These are phyloP conservation scores for Chlorencoelia australis DNA, from an alignment of 2,329 filamentous ascomycete species.

Conservation along the genomic window DNA sequence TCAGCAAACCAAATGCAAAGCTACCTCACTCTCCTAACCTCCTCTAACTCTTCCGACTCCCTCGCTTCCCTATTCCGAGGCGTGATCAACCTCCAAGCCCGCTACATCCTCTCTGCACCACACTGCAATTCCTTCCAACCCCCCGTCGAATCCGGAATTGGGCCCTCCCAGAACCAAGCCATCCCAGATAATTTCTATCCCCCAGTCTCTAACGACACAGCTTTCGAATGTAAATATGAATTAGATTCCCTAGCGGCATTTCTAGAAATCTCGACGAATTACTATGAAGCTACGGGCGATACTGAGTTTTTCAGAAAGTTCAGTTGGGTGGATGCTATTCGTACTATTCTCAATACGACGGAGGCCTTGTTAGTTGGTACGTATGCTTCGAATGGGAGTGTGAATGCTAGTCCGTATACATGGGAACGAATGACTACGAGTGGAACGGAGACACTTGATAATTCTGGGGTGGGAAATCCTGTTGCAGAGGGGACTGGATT, in stretches of 20 bases:
- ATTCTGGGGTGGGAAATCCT: slow-evolving; percentile 71
- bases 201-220: slow-evolving; percentile 59
- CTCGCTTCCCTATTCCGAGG: slow-evolving; percentile 60
- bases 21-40: slow-evolving; percentile 50
- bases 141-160: slow-evolving; percentile 61
- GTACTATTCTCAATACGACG: slow-evolving; percentile 58
- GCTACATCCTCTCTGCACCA: slow-evolving; percentile 58
- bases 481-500: slow-evolving; percentile 66
- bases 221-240: slow-evolving; percentile 96
- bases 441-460: slow-evolving; percentile 71
- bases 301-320: slow-evolving; percentile 61
- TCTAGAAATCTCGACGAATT: slow-evolving; percentile 70
- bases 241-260: slow-evolving; percentile 86
- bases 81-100: slow-evolving; percentile 60
- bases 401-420: slow-evolving; percentile 56
- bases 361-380: slow-evolving; percentile 64
- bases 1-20: slow-evolving; percentile 68
- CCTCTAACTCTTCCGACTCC: slow-evolving; percentile 43
- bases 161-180: slow-evolving; percentile 49
- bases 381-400: slow-evolving; percentile 48
- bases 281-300: slow-evolving; percentile 64
- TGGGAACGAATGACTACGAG: slow-evolving; percentile 65
- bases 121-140: slow-evolving; percentile 92
- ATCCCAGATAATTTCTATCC: slow-evolving; percentile 49
- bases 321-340: slow-evolving; percentile 63